A percentile compares a stretch with the other conserved stretches of the same genome.
Conservation (phyloP, 345 rosid species). For the Citrus trifoliata region DNA sequence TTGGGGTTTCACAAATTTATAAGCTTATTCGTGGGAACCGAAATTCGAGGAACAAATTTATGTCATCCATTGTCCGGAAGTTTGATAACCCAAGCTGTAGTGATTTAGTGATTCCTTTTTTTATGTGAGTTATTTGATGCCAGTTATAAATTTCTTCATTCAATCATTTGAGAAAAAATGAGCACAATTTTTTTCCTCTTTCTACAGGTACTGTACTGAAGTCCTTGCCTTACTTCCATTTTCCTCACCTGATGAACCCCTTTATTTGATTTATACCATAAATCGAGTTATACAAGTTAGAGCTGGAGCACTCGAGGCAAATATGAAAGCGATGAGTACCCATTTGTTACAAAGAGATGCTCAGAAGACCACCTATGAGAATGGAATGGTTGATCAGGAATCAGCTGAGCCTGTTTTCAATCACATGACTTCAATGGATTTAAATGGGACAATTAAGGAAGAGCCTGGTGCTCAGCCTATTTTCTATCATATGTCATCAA, state of each 20-base stretch:
- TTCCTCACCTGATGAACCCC: slow-evolving; percentile 95
- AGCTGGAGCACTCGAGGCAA: slow-evolving; percentile 91
- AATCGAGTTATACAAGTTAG: slow-evolving; percentile 94
- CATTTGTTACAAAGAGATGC: slow-evolving; percentile 52
- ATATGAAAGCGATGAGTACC: slow-evolving; percentile 68
- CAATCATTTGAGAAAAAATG: slow-evolving; percentile 5
- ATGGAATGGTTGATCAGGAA: slow-evolving; percentile 48
- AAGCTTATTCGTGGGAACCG: slow-evolving; percentile 94
- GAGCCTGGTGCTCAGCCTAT: slow-evolving; percentile 36
- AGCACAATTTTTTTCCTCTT: slow-evolving; percentile 15
- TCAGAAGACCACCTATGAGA: slow-evolving; percentile 33
- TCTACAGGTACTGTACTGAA: slow-evolving; percentile 93
- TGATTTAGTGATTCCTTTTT: slow-evolving; percentile 62
- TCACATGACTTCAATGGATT: slow-evolving; percentile 43
- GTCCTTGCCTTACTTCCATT: slow-evolving; percentile 92
- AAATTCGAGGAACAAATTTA: slow-evolving; percentile 89
- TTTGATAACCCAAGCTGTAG: slow-evolving; percentile 80
- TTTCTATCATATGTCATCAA: slow-evolving; percentile 30
- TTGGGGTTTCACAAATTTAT: slow-evolving; percentile 95
- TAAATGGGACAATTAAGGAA: slow-evolving; percentile 49
- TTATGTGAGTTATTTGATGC: slow-evolving; percentile 61
- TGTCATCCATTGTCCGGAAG: slow-evolving; percentile 96
- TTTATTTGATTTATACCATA: slow-evolving; percentile 82
- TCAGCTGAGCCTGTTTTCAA: slow-evolving; percentile 26
- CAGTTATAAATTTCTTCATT: background rate